Percentiles rank a stretch among this genome's conserved stretches.
Evolutionary conservation across 75 land plant species (phyloP).

Genomic region (Sequoiadendron giganteum): DNA sequence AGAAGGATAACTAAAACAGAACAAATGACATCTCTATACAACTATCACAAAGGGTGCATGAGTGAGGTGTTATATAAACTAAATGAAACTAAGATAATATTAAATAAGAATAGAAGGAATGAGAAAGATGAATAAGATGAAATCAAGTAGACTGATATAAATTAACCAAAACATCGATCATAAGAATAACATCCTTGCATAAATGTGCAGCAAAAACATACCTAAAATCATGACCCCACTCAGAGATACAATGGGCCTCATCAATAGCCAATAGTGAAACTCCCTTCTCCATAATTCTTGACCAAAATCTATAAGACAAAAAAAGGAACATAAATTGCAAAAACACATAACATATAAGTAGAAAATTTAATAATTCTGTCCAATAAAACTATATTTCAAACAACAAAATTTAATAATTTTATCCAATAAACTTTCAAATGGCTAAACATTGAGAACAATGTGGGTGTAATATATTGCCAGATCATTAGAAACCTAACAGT

Average conservation of each 20-base stretch:
- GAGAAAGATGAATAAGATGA: background rate
- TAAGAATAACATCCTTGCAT: background rate
- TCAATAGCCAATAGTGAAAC: slow-evolving; percentile 77
- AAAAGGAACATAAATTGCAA: background rate
- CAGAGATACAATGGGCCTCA: slow-evolving; percentile 92
- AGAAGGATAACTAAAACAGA: background rate
- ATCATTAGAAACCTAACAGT: background rate
- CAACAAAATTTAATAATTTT: background rate
- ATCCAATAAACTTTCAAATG: background rate
- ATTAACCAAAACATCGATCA: background rate
- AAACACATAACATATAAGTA: background rate
- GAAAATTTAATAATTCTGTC: background rate
- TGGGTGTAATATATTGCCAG: background rate
- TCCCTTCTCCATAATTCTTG: slow-evolving; percentile 48
- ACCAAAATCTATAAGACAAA: slow-evolving; percentile 62
- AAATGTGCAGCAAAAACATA: slow-evolving; percentile 10
- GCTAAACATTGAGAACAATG: background rate
- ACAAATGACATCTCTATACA: background rate
- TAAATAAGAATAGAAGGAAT: background rate
- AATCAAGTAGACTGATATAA: background rate
- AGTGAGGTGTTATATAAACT: background rate
- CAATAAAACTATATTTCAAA: background rate
- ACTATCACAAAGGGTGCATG: background rate
- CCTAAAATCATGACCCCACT: slow-evolving; percentile 96
- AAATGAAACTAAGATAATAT: background rate